Evolutionary conservation across 805 yeast species (phyloP), one percentile per base, ranked within the genome.

Genomic region (Jamesozyma rosinii): DNA sequence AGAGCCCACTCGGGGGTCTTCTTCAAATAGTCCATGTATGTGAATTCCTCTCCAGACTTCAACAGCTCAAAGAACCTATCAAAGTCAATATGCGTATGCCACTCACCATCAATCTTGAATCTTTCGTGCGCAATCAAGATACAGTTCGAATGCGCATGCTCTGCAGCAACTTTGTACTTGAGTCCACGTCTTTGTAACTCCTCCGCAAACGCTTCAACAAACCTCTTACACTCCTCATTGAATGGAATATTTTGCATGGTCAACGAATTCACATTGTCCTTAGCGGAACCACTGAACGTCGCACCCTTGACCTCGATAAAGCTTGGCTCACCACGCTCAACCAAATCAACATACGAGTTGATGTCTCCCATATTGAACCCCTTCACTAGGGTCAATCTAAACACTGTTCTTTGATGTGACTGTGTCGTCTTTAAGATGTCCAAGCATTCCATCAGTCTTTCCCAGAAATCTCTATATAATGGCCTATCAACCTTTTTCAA

Each of bases 221-320:
- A 88, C 6, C 62, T 67, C 52, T 77, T 79, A 58, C 95, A 90
- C 61, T 88, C 97, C 49, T 86, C 95, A 58, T 88, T 88, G 58
- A 84, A 88, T 37, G 97, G 97, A 44, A 89, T 92, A 57, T 88
- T 88, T 59, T 88, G 90, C 97, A 88, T 88, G 2, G 96, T 87
- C 51, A 88, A 69, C 38, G 95, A 89, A 57, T 88, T 86, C 29
- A 92, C 89, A 59, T 85, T 83, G 37, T 81, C 86, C 44, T 67
- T 67, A 11, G 95, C 83, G 0, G 94, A 82, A 0, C 97, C 97
- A 69, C 96, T 87, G 66, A 85, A 88, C 0, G 97, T 88, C 11
- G 95, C 96, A 43, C 97, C 97, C 64, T 88, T 88, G 47, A 88
- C 82, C 63, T 88, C 97, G 46, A 88, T 83, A 53, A 88, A 84